A percentile compares a stretch with the other conserved stretches of the same genome.
Conservation (phyloP, 208 protist species). For the Trypanosoma caninum region DNA sequence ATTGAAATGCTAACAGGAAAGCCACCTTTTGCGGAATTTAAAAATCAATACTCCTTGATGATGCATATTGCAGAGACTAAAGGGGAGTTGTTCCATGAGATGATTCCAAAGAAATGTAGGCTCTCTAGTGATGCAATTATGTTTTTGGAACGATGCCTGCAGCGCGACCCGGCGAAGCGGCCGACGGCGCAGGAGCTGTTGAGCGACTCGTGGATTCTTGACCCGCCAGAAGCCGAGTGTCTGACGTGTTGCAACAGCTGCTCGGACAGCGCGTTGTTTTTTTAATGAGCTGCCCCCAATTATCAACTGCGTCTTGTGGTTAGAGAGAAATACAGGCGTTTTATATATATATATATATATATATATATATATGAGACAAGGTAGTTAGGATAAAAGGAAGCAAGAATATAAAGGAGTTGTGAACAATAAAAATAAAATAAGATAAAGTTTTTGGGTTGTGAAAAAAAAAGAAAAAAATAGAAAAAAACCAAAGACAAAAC, state of each 20-base stretch:
- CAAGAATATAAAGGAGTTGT: not conserved
- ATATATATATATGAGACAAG: slow-evolving; percentile 6
- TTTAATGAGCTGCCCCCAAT: no score
- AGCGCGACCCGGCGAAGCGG: slow-evolving; percentile 41
- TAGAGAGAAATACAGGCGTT: not conserved
- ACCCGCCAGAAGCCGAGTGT: slow-evolving; percentile 13
- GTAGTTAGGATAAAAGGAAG: no score
- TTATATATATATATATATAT: slow-evolving; percentile 11
- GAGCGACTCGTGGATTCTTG: slow-evolving; percentile 58
- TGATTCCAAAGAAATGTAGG: slow-evolving; percentile 55
- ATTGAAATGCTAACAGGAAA: slow-evolving; percentile 87
- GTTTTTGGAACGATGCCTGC: slow-evolving; percentile 65
- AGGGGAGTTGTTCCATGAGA: slow-evolving; percentile 41
- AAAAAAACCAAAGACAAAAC: slow-evolving; percentile 13
- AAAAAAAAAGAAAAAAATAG: slow-evolving; percentile 22
- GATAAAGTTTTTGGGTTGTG: not conserved
- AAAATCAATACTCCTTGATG: slow-evolving; percentile 77
- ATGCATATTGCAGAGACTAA: slow-evolving; percentile 61
- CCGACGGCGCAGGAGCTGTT: slow-evolving; percentile 56
- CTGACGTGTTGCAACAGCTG: not conserved
- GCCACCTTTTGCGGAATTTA: slow-evolving; percentile 56
- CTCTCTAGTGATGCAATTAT: slow-evolving; percentile 48
- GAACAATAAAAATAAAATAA: not conserved
- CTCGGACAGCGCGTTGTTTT: not conserved
- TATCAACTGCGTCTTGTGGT: no score